Conservation (phyloP, 495 filamentous ascomycete species). For the Trichoderma reesei region DNA sequence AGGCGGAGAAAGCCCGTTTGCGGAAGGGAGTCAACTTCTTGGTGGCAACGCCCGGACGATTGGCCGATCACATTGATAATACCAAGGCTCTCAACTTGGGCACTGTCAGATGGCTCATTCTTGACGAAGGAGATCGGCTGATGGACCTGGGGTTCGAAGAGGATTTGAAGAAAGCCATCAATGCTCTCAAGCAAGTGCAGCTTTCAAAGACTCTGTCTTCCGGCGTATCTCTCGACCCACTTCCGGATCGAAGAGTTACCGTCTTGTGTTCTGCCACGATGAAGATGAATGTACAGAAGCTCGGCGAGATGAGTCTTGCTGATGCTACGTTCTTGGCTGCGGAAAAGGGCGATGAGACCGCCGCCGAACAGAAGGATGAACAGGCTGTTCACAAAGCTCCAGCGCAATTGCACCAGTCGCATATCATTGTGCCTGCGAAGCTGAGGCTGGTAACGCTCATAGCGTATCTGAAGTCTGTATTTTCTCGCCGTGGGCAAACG, state of each 20-base stretch:
- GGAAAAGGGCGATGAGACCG: conserved; percentile 32
- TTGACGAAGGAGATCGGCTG: conserved; percentile 91
- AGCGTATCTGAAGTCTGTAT: conserved; percentile 72
- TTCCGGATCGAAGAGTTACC: conserved; percentile 72
- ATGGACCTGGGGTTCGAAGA: conserved; percentile 97
- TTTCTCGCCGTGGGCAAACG: conserved; percentile 73
- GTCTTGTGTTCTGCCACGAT: conserved; percentile 94
- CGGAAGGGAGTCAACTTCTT: conserved; percentile 91
- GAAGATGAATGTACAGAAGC: conserved; percentile 87
- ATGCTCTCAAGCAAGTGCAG: conserved; percentile 53
- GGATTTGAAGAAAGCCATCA: conserved; percentile 67
- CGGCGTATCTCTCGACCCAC: conserved; percentile 34
- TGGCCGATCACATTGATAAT: conserved; percentile 84
- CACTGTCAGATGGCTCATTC: conserved; percentile 82
- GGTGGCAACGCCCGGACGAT: conserved; percentile 83
- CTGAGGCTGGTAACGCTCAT: conserved; percentile 78
- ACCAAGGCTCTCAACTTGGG: conserved; percentile 82
- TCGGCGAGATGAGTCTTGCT: conserved; percentile 90
- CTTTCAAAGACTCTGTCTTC: conserved; percentile 29
- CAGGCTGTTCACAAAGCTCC: conserved; percentile 69
- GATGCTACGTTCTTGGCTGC: conserved; percentile 69
- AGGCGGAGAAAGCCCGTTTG: conserved; percentile 87
- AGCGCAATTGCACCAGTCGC: conserved; percentile 85
- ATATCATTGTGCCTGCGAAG: conserved; percentile 78
- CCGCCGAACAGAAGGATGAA: conserved; percentile 29